Evolutionary conservation across 2,329 filamentous ascomycete genomes (phyloP).

Genomic region (Pestalotiopsis sp.): DNA sequence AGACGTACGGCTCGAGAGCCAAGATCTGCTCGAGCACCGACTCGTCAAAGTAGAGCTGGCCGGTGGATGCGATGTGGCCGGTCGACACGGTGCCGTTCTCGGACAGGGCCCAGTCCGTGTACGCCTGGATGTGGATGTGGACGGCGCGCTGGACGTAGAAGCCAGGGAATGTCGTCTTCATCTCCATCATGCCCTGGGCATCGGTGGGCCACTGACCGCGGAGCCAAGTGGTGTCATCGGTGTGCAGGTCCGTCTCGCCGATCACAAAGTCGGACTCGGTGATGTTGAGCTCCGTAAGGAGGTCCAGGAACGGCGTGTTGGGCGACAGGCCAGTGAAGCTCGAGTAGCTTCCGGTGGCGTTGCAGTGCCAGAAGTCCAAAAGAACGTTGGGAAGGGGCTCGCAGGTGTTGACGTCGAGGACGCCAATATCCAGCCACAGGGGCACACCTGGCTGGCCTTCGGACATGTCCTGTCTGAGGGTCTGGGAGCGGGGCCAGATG

Average conservation of each 20-base stretch:
- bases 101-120: conserved; percentile 16
- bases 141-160: conserved; percentile 26
- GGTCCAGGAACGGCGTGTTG: conserved; percentile 29
- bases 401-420: conserved; percentile 49
- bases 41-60: conserved; percentile 20
- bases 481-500: conserved; percentile 44
- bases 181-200: conserved; percentile 27
- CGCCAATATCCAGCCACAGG: conserved; percentile 45
- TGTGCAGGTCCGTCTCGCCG: conserved; percentile 24
- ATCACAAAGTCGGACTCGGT: conserved; percentile 18
- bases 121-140: conserved; percentile 23
- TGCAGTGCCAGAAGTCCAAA: conserved; percentile 51
- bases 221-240: conserved; percentile 31
- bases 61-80: conserved; percentile 17
- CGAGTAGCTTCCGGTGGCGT: conserved; percentile 47
- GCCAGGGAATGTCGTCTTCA: conserved; percentile 26
- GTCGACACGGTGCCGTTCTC: conserved; percentile 20
- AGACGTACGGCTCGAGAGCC: conserved; percentile 34
- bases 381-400: conserved; percentile 35
- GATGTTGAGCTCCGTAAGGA: conserved; percentile 32
- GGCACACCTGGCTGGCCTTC: conserved; percentile 43
- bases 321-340: conserved; percentile 31
- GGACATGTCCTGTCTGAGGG: conserved; percentile 40
- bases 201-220: conserved; percentile 31
- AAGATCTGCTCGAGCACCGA: conserved; percentile 29